Percentiles rank a stretch among this genome's conserved stretches.
These are phyloP conservation scores for Ustilago tritici DNA, from an alignment of 1,284 basidiomycete species.

Conservation along the genomic window DNA sequence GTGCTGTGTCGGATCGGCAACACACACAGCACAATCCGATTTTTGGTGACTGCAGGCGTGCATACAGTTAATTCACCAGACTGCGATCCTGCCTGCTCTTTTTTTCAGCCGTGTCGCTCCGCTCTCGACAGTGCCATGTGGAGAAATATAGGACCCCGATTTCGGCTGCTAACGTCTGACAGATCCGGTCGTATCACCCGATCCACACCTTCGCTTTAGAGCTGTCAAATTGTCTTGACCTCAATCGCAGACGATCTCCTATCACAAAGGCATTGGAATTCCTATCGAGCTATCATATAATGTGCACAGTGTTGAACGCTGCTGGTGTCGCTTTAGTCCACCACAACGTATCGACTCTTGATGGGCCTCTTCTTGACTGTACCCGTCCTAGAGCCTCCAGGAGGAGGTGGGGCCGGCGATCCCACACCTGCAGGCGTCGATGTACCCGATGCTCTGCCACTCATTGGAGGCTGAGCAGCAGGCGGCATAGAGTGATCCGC, in stretches of 20 bases:
- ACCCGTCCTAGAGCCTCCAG: conserved; percentile 37
- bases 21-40: background rate
- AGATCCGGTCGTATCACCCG: background rate
- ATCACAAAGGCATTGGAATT: conserved; percentile 3
- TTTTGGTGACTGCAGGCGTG: background rate
- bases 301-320: background rate
- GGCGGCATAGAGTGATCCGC: conserved; percentile 60
- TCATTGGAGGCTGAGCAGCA: conserved; percentile 54
- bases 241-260: background rate
- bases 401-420: conserved; percentile 46
- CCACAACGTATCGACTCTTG: conserved; percentile 65
- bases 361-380: conserved; percentile 66
- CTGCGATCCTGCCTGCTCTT: background rate
- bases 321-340: conserved; percentile 43
- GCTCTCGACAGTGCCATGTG: background rate
- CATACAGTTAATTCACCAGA: background rate
- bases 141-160: conserved; percentile 6
- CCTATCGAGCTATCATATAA: background rate
- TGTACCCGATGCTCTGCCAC: conserved; percentile 15
- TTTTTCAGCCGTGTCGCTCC: background rate
- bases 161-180: background rate
- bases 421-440: conserved; percentile 31
- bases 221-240: too few species aligned
- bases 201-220: background rate
- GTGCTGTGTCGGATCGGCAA: conserved; percentile 1